These are phyloP conservation scores for Cladobotryum mycophilum DNA, from an alignment of 2,329 filamentous ascomycete genomes.

Conservation along the genomic window DNA sequence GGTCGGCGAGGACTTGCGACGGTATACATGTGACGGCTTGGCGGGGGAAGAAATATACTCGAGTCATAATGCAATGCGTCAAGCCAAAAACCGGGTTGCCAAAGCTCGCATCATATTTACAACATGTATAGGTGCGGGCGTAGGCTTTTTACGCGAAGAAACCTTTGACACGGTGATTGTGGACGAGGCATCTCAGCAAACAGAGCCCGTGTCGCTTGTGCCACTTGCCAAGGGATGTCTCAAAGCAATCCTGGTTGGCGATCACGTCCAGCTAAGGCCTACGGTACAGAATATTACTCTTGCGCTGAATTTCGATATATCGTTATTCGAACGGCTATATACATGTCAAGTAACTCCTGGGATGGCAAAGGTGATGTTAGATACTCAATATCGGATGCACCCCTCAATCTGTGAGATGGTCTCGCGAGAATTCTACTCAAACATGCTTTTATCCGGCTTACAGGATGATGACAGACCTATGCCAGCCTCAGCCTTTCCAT, in stretches of 20 bases:
- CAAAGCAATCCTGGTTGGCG: constrained; percentile 38
- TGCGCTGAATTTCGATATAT: constrained; percentile 32
- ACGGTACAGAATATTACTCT: constrained; percentile 32
- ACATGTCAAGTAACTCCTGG: constrained; percentile 4
- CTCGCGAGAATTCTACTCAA: constrained; percentile 34
- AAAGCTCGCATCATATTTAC: constrained; percentile 35
- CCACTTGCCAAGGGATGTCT: constrained; percentile 36
- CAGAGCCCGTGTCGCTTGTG: constrained; percentile 35
- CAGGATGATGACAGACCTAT: constrained; percentile 17
- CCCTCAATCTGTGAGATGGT: constrained; percentile 32
- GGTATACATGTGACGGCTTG: constrained; percentile 31
- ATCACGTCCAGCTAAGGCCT: constrained; percentile 40
- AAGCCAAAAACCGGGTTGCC: constrained; percentile 33
- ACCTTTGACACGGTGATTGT: constrained; percentile 36
- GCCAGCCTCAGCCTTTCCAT: constrained; percentile 11
- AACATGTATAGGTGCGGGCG: constrained; percentile 36
- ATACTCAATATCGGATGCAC: constrained; percentile 41
- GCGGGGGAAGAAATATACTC: constrained; percentile 22
- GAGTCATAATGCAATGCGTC: constrained; percentile 23
- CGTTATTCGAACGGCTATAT: constrained; percentile 38
- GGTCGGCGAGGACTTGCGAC: constrained; percentile 26
- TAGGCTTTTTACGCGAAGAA: constrained; percentile 34
- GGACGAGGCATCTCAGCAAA: constrained; percentile 42
- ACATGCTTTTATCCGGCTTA: constrained; percentile 29
- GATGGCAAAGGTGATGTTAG: constrained; percentile 33